Base-by-base conservation (phyloP, 805 yeast species). In the Metschnikowia orientalis region DNA sequence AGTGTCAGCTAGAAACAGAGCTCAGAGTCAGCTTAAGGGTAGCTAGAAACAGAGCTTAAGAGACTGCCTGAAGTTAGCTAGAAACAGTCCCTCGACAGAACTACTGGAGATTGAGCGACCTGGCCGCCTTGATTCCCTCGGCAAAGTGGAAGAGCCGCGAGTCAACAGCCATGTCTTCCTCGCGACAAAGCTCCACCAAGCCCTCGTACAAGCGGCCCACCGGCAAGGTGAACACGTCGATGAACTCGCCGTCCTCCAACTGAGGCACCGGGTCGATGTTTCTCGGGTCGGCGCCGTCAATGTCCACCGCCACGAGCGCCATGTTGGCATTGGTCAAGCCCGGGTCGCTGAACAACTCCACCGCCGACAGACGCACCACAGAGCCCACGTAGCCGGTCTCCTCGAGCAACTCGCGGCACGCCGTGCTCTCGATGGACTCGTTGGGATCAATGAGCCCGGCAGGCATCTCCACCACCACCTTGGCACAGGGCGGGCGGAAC, bases 371-470 rank as follows among this genome's bases (percentile, higher is more conserved):
- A 17, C 18, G 17, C 11, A 43, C 41, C 28, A 77, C 79, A 26
- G 60, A 73, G 6, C 97, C 97, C 27, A 79, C 64, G 54, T 83
- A 89, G 0, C 98, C 98, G 0, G 97, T 89, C 53, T 90, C 98
- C 57, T 90, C 98, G 30, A 73, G 72, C 43, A 90, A 61, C 56
- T 90, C 98, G 42, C 98, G 72, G 33, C 79, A 66, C 0, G 98
- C 97, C 23, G 96, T 87, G 4, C 73, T 59, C 44, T 79, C 88
- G 17, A 86, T 58, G 1, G 80, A 56, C 56, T 92, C 97, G 32
- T 75, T 71, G 1, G 89, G 86, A 56, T 90, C 98, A 25, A 92
- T 73, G 42, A 90, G 66, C 0, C 98, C 98, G 1, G 98, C 98
- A 1, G 98, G 98, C 54, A 89, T 72, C 58, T 90, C 98, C 41